These are phyloP conservation scores for Dryadomyces quercivorus DNA, from an alignment of 2,329 filamentous ascomycete genomes.

Conservation along the genomic window DNA sequence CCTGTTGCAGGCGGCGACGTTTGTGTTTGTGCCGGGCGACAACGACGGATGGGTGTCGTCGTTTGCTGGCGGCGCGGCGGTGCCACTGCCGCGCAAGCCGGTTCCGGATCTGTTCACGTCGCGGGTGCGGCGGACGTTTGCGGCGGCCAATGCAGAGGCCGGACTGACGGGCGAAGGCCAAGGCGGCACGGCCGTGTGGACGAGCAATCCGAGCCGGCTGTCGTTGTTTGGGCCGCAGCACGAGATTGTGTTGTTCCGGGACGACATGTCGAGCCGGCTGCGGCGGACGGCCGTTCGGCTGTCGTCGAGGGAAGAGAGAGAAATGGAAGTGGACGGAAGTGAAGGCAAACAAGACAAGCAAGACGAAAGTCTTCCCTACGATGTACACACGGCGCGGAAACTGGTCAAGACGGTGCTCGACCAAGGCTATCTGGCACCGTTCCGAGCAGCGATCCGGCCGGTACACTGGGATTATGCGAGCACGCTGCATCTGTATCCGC, in stretches of 20 bases:
- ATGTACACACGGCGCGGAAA: constrained; percentile 52
- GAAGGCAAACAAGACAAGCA: no score
- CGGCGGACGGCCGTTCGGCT: constrained; percentile 66
- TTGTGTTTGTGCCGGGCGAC: constrained; percentile 89
- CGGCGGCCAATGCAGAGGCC: constrained; percentile 60
- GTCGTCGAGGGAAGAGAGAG: constrained; percentile 6
- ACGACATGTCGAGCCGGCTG: constrained; percentile 72
- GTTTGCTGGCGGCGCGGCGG: constrained; percentile 64
- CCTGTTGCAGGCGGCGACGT: constrained; percentile 67
- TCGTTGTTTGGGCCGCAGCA: constrained; percentile 78
- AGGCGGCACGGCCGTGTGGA: constrained; percentile 70
- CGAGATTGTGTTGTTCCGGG: constrained; percentile 77
- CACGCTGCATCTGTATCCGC: constrained; percentile 69
- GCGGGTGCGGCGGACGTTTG: constrained; percentile 69
- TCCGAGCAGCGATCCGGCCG: constrained; percentile 65
- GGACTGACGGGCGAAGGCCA: constrained; percentile 31
- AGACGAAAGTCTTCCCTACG: constrained; percentile 28
- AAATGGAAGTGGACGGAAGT: constrained; percentile 30
- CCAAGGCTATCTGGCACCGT: constrained; percentile 80
- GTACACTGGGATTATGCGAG: constrained; percentile 81
- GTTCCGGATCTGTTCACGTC: constrained; percentile 88
- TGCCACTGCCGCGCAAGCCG: constrained; percentile 54
- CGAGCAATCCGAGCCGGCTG: constrained; percentile 73
- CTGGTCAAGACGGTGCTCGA: constrained; percentile 87
- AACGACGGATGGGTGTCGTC: constrained; percentile 95